These are phyloP conservation scores for Pseudopyricularia cyperi DNA, from an alignment of 2,329 filamentous ascomycete species.

Conservation along the genomic window DNA sequence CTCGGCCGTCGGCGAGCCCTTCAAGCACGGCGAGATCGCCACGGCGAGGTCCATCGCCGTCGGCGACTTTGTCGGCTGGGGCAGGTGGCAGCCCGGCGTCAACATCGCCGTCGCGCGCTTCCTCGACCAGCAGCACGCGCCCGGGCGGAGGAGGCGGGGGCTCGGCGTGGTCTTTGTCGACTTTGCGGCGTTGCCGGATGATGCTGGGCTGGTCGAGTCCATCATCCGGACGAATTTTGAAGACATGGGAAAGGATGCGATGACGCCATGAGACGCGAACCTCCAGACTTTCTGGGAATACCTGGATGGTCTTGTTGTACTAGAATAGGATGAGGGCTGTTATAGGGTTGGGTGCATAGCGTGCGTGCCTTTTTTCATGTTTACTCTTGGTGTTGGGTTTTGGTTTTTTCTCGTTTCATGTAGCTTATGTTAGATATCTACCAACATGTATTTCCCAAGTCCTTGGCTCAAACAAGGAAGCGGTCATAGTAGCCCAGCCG, in stretches of 20 bases:
- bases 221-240: slow-evolving; percentile 26
- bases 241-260: not conserved
- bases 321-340: too few species aligned
- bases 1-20: slow-evolving; percentile 24
- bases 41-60: slow-evolving; percentile 29
- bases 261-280: not conserved
- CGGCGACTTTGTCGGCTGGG: slow-evolving; percentile 21
- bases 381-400: too few species aligned
- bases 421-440: too few species aligned
- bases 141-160: slow-evolving; percentile 10
- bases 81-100: slow-evolving; percentile 27
- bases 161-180: slow-evolving; percentile 15
- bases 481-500: too few species aligned
- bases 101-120: slow-evolving; percentile 23
- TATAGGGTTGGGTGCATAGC: too few species aligned
- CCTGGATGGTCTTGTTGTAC: too few species aligned
- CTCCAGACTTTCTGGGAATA: not conserved
- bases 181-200: slow-evolving; percentile 18
- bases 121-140: slow-evolving; percentile 11
- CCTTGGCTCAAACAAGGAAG: too few species aligned
- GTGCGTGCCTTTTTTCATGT: too few species aligned
- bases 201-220: slow-evolving; percentile 23
- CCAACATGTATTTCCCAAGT: too few species aligned
- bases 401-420: too few species aligned
- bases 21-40: slow-evolving; percentile 21